A percentile compares a stretch with the other conserved stretches of the same genome.
Conservation (phyloP, 148 eudicot species). For the Heliosperma pusillum region DNA sequence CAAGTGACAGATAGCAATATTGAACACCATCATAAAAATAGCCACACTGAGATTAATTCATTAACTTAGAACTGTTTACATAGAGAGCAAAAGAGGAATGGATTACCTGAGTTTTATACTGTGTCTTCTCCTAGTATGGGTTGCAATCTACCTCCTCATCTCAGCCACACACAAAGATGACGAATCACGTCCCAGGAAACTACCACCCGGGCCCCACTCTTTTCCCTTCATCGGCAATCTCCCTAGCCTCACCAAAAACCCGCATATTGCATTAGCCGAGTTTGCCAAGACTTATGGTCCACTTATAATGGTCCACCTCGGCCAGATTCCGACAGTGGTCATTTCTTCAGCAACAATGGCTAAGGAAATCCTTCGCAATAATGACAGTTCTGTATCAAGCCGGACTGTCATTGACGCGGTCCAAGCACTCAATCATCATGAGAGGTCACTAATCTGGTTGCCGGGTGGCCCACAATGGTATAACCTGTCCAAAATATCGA, state of each 20-base stretch:
- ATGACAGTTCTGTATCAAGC: conserved; percentile 18
- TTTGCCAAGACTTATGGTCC: conserved; percentile 28
- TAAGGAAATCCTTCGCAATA: conserved; percentile 21
- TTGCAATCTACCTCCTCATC: conserved; percentile 11
- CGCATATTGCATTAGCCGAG: conserved; percentile 22
- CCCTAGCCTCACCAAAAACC: conserved; percentile 18
- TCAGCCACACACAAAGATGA: background rate
- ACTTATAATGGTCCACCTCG: conserved; percentile 20
- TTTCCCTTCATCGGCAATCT: conserved; percentile 20
- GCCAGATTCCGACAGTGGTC: conserved; percentile 24
- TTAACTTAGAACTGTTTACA: too few species aligned
- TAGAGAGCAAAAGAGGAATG: conserved; percentile 2
- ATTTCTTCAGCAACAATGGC: conserved; percentile 25
- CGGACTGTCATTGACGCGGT: conserved; percentile 7
- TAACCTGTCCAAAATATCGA: conserved; percentile 15
- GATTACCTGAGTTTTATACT: conserved; percentile 19
- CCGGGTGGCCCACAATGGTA: conserved; percentile 9
- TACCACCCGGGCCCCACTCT: conserved; percentile 19
- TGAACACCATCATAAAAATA: background rate
- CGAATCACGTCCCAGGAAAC: background rate
- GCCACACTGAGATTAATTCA: background rate
- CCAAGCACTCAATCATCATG: conserved; percentile 15
- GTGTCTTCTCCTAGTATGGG: conserved; percentile 11
- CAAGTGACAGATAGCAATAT: background rate
- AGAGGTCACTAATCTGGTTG: conserved; percentile 15